Base-by-base conservation (phyloP, 108 stramenopile genomes). In the Chaetoceros muelleri region DNA sequence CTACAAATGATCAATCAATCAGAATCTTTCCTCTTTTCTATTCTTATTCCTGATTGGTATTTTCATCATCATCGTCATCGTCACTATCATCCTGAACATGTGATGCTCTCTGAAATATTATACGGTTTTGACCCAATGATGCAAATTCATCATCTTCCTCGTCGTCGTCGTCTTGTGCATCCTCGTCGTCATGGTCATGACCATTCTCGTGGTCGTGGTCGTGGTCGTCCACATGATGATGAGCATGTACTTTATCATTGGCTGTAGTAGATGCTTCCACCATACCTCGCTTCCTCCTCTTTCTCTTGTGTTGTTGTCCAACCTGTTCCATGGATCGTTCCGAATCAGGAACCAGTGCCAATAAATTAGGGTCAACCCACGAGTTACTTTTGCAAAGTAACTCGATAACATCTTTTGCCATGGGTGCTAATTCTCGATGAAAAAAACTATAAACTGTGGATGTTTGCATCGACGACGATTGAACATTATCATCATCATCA, bases 341-440 rank as follows among this genome's bases (percentile, higher is more conserved):
- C 60, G 62, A 55, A 72, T 45, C 66, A 45, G 57, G n/a, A 23
- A 30, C 49, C 44, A 91, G 52, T 17, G 69, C 81, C 17, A 72
- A 13, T 24, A 91, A 55, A 54, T 91, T 91, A 18, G 90, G 85
- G 65, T 91, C 90, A 2, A 91, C 64, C 67, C 73, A 72, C 21
- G 83, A 80, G 20, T 87, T 72, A 48, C 60, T 75, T 5, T 64
- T 48, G 44, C 53, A 46, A 16, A 91, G 48, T 21, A 91, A 57
- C 8, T 65, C 59, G 8, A 87, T 56, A 0, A 87, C 52, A 58
- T 84, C 84, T 26, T 58, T 31, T 20, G 84, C 85, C 75, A 91
- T 72, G 1, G 72, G 67, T 28, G 63, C 44, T 51, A 87, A 64
- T 44, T 85, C 78, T 22, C 90, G 67, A 45, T 83, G 78, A 60